Conservation (phyloP, 192 early-diverging fungal species). For the Entomortierella beljakovae region DNA sequence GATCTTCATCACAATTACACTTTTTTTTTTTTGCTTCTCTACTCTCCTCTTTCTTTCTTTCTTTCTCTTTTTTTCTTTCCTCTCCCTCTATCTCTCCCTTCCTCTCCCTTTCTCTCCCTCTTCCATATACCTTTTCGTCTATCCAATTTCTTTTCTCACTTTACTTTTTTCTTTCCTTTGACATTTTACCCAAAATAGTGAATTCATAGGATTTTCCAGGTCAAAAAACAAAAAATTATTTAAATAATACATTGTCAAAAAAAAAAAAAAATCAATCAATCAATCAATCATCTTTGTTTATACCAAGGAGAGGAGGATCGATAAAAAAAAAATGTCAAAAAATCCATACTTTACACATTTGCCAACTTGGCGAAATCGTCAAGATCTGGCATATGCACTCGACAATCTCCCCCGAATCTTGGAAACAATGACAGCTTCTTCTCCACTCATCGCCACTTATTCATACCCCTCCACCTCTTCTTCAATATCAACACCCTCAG, state of each 20-base stretch:
- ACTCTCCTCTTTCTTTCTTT: background rate
- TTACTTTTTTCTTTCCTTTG: background rate
- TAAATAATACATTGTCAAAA: background rate
- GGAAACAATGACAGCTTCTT: constrained; percentile 28
- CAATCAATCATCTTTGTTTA: background rate
- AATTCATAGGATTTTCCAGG: background rate
- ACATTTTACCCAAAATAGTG: too few relatives aligned
- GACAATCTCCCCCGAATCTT: constrained; percentile 36
- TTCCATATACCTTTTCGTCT: background rate
- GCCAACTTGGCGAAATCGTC: constrained; percentile 52
- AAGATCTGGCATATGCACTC: constrained; percentile 48
- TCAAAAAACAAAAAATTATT: background rate
- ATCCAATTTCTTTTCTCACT: background rate
- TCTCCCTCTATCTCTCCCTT: background rate
- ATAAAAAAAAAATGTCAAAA: constrained; percentile 27
- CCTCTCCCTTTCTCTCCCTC: background rate
- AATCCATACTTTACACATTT: constrained; percentile 51
- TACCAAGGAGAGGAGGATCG: too few relatives aligned
- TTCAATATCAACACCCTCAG: constrained; percentile 8
- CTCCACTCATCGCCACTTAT: constrained; percentile 23
- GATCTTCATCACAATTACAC: too few relatives aligned
- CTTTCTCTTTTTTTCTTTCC: background rate
- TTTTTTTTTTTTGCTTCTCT: too few relatives aligned
- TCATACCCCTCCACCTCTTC: constrained; percentile 7
- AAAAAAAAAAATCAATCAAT: background rate